phyloP scores from a whole-genome alignment of 768 basidiomycete genomes.

The Trametes cubensis region DNA sequence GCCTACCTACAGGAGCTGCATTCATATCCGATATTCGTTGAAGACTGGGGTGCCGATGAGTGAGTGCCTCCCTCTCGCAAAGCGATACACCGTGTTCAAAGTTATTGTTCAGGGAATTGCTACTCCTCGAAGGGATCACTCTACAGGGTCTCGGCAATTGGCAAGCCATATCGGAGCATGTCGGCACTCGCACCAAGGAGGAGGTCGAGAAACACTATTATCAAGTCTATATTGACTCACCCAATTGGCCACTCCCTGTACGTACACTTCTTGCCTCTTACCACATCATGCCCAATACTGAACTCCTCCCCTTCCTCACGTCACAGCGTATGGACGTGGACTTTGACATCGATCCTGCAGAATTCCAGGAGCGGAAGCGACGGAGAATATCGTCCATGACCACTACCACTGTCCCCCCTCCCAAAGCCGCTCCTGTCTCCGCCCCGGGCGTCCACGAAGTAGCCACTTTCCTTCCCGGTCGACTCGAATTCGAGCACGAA shows the following conservation, averaged over 20 bases:
- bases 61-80: constrained; percentile 41
- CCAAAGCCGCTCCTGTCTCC: constrained; percentile 82
- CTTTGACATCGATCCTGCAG: constrained; percentile 75
- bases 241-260: constrained; percentile 81
- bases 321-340: constrained; percentile 48
- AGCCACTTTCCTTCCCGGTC: constrained; percentile 89
- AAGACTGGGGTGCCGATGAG: constrained; percentile 99
- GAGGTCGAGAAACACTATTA: constrained; percentile 92
- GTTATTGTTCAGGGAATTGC: constrained; percentile 66
- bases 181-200: constrained; percentile 92
- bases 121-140: constrained; percentile 86
- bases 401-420: constrained; percentile 52
- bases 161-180: constrained; percentile 93
- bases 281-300: constrained; percentile 12
- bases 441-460: constrained; percentile 92
- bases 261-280: constrained; percentile 33
- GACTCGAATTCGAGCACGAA: constrained; percentile 98
- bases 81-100: neutral
- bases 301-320: constrained; percentile 4
- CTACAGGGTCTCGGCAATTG: constrained; percentile 93
- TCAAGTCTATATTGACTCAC: constrained; percentile 75
- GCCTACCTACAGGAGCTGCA: constrained; percentile 73
- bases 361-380: constrained; percentile 89
- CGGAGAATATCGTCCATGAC: constrained; percentile 84
- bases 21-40: constrained; percentile 92